A percentile compares a stretch with the other conserved stretches of the same genome.
phyloP scores from a whole-genome alignment of 2,329 filamentous ascomycete genomes.

The Chaetomiaceae sp. region DNA sequence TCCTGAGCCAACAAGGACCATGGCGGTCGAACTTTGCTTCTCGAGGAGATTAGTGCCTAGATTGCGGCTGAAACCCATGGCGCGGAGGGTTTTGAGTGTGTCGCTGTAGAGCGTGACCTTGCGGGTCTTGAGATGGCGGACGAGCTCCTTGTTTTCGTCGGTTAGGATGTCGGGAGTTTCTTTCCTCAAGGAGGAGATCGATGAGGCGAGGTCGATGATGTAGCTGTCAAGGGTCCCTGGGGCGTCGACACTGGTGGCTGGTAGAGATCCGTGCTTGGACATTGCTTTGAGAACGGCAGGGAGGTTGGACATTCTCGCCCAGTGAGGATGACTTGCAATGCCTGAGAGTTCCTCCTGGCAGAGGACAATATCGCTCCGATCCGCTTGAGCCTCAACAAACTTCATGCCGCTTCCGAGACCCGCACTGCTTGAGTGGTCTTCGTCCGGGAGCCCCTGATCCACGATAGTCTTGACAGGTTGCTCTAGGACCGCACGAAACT shows the following conservation, averaged over 20 bases:
- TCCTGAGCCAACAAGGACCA: slow-evolving; percentile 59
- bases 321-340: slow-evolving; percentile 35
- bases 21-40: slow-evolving; percentile 66
- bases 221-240: slow-evolving; percentile 62
- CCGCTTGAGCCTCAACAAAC: slow-evolving; percentile 29
- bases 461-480: slow-evolving; percentile 68
- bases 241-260: slow-evolving; percentile 50
- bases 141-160: slow-evolving; percentile 76
- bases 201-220: slow-evolving; percentile 61
- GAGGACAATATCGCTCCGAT: slow-evolving; percentile 31
- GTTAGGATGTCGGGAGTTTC: slow-evolving; percentile 77
- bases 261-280: slow-evolving; percentile 55
- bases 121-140: slow-evolving; percentile 85
- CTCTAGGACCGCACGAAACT: slow-evolving; percentile 76
- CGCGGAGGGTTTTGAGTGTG: slow-evolving; percentile 72
- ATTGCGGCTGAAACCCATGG: slow-evolving; percentile 88
- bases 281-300: slow-evolving; percentile 70
- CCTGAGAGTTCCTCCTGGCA: slow-evolving; percentile 36
- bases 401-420: slow-evolving; percentile 10
- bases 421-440: slow-evolving; percentile 27
- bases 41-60: slow-evolving; percentile 68
- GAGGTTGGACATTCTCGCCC: slow-evolving; percentile 67
- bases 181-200: slow-evolving; percentile 70
- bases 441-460: slow-evolving; percentile 55
- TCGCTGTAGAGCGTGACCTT: slow-evolving; percentile 91